Evolutionary conservation across 805 yeast genomes (phyloP), one percentile per base, ranked within the genome.

Genomic region (Candida pini): DNA sequence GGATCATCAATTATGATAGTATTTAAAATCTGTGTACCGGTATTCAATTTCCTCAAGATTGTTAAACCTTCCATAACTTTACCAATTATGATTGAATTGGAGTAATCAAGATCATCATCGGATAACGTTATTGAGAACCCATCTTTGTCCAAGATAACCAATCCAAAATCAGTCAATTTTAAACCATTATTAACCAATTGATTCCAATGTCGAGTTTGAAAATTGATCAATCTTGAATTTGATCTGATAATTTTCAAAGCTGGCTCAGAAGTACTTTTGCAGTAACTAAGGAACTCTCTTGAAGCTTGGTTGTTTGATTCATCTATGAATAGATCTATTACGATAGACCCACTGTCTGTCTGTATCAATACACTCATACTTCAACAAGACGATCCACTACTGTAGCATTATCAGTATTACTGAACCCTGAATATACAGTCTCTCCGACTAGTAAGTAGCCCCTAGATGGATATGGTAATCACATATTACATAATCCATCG

Each of bases 1-100:
- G 83, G 83, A 48, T 78, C 81, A 28, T 72, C 65, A 7, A 78
- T 45, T 3, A 76, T 51, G 44, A 66, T 65, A 0, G 72, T 64
- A 34, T 69, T 73, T 27, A 71, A 60, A 6, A 78, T 73, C 30
- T 81, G 55, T 2, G 76, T 60, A 43, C 73, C 79, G 0, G 41
- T 40, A 41, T 69, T 75, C 27, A 78, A 60, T 21, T 46, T 49
- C n/a, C 69, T 67, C 30, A 78, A 49, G 0, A 67, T 52, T 0
- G 62, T 61, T 24, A 69, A 64, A 0, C 76, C 81, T 45, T 76
- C 83, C 2, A 54, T 61, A 0, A 78, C 69, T 20, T 56, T 53
- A 0, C 80, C 85, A 62, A 78, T 73, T 2, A 64, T 60, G 0
- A 56, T 46, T 1, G 47, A 46, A 19, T 39, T 25, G 4, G 21